Conservation (phyloP, 345 rosid species). For the Lepidium africanum region DNA sequence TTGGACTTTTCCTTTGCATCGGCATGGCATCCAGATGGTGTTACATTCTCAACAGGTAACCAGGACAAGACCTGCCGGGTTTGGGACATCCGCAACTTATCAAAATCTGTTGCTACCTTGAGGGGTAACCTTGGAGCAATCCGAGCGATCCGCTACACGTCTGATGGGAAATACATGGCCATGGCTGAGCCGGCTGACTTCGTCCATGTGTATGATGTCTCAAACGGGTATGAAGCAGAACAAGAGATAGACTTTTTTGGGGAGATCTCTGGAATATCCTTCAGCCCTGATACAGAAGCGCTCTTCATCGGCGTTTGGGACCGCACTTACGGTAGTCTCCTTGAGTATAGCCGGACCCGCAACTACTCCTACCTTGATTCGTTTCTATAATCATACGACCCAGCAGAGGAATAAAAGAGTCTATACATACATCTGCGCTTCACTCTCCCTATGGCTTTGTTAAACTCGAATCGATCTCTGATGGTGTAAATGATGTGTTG, state of each 20-base stretch:
- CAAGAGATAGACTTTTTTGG: slow-evolving; percentile 84
- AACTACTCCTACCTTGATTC: slow-evolving; percentile 59
- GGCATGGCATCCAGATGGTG: slow-evolving; percentile 76
- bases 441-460: too few relatives aligned
- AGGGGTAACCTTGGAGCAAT: slow-evolving; percentile 82
- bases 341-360: slow-evolving; percentile 56
- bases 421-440: background rate
- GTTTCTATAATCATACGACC: slow-evolving; percentile 28
- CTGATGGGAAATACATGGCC: slow-evolving; percentile 72
- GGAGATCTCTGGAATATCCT: slow-evolving; percentile 77
- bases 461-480: background rate
- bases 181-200: slow-evolving; percentile 85
- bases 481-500: slow-evolving; percentile 29
- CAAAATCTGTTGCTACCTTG: slow-evolving; percentile 48
- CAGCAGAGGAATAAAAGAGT: background rate
- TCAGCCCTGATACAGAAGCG: slow-evolving; percentile 74
- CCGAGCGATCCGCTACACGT: slow-evolving; percentile 60
- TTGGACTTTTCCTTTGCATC: slow-evolving; percentile 79
- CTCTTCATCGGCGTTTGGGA: slow-evolving; percentile 82
- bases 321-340: slow-evolving; percentile 80
- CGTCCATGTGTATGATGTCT: slow-evolving; percentile 61
- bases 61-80: slow-evolving; percentile 83
- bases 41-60: slow-evolving; percentile 71
- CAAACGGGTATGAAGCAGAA: slow-evolving; percentile 52
- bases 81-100: slow-evolving; percentile 68